Conservation (phyloP, 1,284 basidiomycete species). For the Marasmius tenuissimus region DNA sequence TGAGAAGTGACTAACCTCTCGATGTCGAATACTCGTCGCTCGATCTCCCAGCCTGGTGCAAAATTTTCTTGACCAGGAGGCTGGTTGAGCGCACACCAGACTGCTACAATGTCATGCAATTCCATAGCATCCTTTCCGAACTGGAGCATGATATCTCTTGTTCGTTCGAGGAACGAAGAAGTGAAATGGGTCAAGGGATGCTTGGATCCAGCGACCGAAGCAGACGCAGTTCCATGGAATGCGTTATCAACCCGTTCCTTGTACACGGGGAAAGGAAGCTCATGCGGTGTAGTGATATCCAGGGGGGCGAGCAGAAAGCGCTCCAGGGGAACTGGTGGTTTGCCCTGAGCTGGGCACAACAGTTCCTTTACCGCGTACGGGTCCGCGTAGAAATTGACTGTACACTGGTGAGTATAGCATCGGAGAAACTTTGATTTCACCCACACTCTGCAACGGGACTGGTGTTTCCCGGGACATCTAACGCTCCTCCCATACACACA, state of each 20-base stretch:
- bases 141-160: slow-evolving; percentile 68
- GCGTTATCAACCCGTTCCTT: slow-evolving; percentile 49
- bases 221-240: slow-evolving; percentile 48
- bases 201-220: slow-evolving; percentile 46
- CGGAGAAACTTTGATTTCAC: slow-evolving; percentile 9
- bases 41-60: slow-evolving; percentile 51
- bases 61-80: slow-evolving; percentile 43
- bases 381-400: slow-evolving; percentile 94
- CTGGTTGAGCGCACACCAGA: slow-evolving; percentile 78
- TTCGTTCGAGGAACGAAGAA: slow-evolving; percentile 74
- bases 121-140: slow-evolving; percentile 84
- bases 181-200: slow-evolving; percentile 72
- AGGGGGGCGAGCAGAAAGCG: slow-evolving; percentile 75
- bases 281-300: slow-evolving; percentile 80
- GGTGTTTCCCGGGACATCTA: slow-evolving; percentile 93
- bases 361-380: slow-evolving; percentile 81
- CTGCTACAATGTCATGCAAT: slow-evolving; percentile 79
- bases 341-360: slow-evolving; percentile 39
- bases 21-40: slow-evolving; percentile 60
- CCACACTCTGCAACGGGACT: slow-evolving; percentile 80
- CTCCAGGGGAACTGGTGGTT: slow-evolving; percentile 53
- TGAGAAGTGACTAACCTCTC: slow-evolving; percentile 50
- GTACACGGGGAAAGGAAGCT: slow-evolving; percentile 73
- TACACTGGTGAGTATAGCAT: slow-evolving; percentile 2
- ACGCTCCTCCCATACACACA: slow-evolving; percentile 93